Base-by-base conservation (phyloP, 1,284 basidiomycete species). In the Boletus sp. region DNA sequence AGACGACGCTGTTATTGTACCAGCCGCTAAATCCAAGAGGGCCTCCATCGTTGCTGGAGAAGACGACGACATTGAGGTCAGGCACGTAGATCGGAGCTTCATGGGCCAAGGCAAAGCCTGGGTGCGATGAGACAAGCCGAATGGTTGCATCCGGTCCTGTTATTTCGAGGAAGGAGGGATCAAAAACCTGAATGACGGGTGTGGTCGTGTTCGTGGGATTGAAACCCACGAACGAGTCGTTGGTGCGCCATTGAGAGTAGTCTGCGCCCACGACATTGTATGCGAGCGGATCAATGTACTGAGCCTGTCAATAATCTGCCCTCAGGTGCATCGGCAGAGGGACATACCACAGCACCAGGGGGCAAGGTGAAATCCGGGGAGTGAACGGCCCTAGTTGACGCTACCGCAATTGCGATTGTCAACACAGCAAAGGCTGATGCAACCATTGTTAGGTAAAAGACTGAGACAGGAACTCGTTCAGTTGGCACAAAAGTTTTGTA, bases 101-200 rank as follows among this genome's bases (percentile, higher is more conserved):
- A 56, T 89, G 87, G 19, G 85, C 86, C 53, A 87, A 78, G 0
- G 82, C 79, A 58, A 78, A 85, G 14, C 75, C 75, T 1, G 73
- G 68, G 52, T 80, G 77, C 1, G 73, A 74, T 0, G 81, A 78
- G 19, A 90, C 74, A 49, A 76, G 64, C 5, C 74, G 73, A 41
- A 89, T 74, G 0, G 76, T 75, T 3, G 87, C 77, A 29, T 69
- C 67, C 5, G 67, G 57, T 1, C 86, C 86, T 4, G 88, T 75
- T 52, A 88, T 71, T 7, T 64, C 49, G 48, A 82, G 67, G 65
- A 91, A 89, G 4, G 65, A 70, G 8, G 67, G 57, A 58, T 88
- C 75, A 60, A 86, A 87, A 44, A 84, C 70, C 60, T 88, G 84
- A 69, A 89, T 85, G 60, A 83, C 79, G 0, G 83, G 82, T 8